A percentile compares a stretch with the other conserved stretches of the same genome.
Conservation (phyloP, 352 stramenopile genomes). For the Globisporangium acanthophoron region DNA sequence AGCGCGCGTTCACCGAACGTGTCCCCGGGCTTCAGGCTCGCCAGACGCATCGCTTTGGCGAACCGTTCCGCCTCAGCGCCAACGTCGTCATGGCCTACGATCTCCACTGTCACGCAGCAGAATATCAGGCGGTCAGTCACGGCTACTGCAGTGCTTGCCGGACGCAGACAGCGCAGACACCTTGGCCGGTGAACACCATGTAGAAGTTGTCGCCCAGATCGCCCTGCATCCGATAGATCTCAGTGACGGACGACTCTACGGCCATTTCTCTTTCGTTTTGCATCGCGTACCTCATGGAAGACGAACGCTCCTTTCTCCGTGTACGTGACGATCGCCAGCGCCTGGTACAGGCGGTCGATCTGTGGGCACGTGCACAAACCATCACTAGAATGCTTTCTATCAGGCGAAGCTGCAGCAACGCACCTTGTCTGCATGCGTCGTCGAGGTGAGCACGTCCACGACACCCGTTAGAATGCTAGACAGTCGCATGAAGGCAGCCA, state of each 20-base stretch:
- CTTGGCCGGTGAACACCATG: constrained; percentile 68
- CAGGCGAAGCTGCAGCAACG: neutral
- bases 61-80: constrained; percentile 1
- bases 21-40: constrained; percentile 45
- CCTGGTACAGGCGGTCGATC: constrained; percentile 75
- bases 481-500: neutral
- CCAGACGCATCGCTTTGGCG: constrained; percentile 28
- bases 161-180: constrained; percentile 17
- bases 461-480: neutral
- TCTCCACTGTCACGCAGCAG: constrained; percentile 35
- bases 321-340: constrained; percentile 44
- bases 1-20: constrained; percentile 76
- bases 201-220: constrained; percentile 77
- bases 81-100: constrained; percentile 29
- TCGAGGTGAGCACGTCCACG: no score
- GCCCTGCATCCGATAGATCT: constrained; percentile 24
- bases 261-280: neutral
- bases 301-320: constrained; percentile 42
- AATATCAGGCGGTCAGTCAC: neutral
- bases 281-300: constrained; percentile 44
- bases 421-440: constrained; percentile 25
- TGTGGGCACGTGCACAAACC: constrained; percentile 6
- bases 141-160: neutral
- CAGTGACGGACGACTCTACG: neutral
- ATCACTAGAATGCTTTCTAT: neutral